Evolutionary conservation across 2,329 filamentous ascomycete genomes (phyloP).

Genomic region (Exophiala sp.): DNA sequence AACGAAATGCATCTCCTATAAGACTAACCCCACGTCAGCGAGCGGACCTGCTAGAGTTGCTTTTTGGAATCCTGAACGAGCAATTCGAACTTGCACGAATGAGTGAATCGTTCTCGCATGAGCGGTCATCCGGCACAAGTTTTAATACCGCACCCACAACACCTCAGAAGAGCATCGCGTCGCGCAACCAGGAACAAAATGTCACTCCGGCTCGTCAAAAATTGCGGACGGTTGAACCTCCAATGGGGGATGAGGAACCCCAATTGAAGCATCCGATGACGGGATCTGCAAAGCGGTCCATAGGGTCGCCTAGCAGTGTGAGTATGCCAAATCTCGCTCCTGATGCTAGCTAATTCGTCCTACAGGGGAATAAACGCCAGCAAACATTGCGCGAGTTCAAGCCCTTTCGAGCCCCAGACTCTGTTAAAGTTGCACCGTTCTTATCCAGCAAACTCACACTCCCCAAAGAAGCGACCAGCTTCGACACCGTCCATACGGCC

Average conservation of each 20-base stretch:
- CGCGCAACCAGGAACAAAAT: background rate
- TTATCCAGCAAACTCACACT: background rate
- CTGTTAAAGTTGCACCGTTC: background rate
- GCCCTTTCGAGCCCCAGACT: background rate
- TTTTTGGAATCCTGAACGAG: constrained; percentile 33
- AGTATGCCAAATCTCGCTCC: background rate
- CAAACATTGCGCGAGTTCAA: constrained; percentile 6
- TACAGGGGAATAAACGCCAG: constrained; percentile 17
- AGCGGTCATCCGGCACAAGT: constrained; percentile 22
- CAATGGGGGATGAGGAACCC: constrained; percentile 3
- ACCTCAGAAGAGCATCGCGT: background rate
- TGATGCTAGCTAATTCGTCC: background rate
- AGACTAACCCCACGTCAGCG: constrained; percentile 22
- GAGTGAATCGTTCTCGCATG: constrained; percentile 29
- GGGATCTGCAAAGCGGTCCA: constrained; percentile 10
- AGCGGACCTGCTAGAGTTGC: constrained; percentile 29
- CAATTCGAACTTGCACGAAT: constrained; percentile 27
- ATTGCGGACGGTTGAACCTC: background rate
- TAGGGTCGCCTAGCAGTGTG: constrained; percentile 10
- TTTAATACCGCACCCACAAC: constrained; percentile 4
- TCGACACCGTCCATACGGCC: constrained; percentile 12
- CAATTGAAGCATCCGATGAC: constrained; percentile 10
- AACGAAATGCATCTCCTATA: constrained; percentile 3
- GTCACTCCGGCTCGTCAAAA: background rate
- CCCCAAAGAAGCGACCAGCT: constrained; percentile 3